Percentiles rank a stretch among this genome's conserved stretches.
Evolutionary conservation across 768 basidiomycete species (phyloP).

Genomic region (Lyophyllum shimeji): DNA sequence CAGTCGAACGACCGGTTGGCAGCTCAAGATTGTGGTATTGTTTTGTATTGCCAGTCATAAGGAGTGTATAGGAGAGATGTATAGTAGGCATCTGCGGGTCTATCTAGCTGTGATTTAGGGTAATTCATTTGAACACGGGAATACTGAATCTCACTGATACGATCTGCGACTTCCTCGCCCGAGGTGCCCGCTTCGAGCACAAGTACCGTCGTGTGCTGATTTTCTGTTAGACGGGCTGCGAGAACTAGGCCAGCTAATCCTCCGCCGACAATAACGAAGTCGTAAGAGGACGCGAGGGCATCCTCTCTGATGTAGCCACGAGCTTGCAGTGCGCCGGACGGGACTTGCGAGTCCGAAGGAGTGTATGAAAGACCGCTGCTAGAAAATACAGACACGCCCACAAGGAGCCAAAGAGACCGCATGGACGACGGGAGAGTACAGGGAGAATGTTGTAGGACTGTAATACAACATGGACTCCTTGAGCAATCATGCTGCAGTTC

Average conservation of each 20-base stretch:
- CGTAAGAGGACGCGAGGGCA: constrained; percentile 42
- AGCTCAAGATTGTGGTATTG: constrained; percentile 45
- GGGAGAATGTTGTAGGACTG: not conserved
- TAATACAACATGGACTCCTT: not conserved
- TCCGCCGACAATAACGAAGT: constrained; percentile 47
- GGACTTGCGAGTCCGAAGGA: constrained; percentile 15
- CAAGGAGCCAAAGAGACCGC: constrained; percentile 1
- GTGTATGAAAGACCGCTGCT: not conserved
- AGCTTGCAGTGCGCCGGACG: constrained; percentile 20
- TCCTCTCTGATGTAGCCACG: constrained; percentile 41
- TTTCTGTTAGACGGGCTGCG: constrained; percentile 34
- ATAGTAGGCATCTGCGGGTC: constrained; percentile 52
- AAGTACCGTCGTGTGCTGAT: constrained; percentile 31
- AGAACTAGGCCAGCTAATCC: constrained; percentile 32
- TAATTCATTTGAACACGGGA: not conserved
- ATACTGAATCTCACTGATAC: constrained; percentile 27
- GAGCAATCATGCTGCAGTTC: not conserved
- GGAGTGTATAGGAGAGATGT: constrained; percentile 41
- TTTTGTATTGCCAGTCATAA: constrained; percentile 57
- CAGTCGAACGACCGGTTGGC: constrained; percentile 44
- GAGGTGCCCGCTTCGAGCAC: constrained; percentile 38
- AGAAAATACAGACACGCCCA: not conserved
- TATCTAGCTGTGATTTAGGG: constrained; percentile 32
- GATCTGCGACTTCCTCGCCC: constrained; percentile 21
- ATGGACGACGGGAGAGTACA: not conserved